These are phyloP conservation scores for Verticillium klebahnii DNA, from an alignment of 2,329 filamentous ascomycete genomes.

Conservation along the genomic window DNA sequence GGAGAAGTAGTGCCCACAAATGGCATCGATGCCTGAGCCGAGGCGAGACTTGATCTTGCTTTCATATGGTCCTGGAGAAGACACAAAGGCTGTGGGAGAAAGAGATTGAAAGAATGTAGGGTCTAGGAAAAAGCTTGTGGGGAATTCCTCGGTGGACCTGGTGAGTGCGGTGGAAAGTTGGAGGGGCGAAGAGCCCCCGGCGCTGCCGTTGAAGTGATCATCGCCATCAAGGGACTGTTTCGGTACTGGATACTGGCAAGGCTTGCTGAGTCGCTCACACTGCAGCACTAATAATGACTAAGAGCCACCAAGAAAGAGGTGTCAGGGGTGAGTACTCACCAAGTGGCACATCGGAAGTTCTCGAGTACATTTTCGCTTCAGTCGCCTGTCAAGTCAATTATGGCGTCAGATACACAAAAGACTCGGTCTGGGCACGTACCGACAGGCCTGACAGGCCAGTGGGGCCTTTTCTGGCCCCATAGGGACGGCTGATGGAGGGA, in stretches of 20 bases:
- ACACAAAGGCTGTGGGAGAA: not conserved
- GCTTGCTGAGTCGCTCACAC: slow-evolving; percentile 5
- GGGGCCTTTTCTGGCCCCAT: not conserved
- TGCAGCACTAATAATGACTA: not conserved
- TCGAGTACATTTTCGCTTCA: slow-evolving; percentile 14
- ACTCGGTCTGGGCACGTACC: not conserved
- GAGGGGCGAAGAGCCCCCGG: not conserved
- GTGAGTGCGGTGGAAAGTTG: not conserved
- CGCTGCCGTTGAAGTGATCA: not conserved
- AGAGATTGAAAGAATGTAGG: slow-evolving; percentile 6
- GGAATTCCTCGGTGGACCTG: slow-evolving; percentile 1
- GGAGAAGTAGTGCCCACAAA: slow-evolving; percentile 8
- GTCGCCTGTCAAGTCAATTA: slow-evolving; percentile 6
- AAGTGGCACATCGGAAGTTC: slow-evolving; percentile 14
- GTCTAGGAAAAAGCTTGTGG: slow-evolving; percentile 12
- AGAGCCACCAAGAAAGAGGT: not conserved
- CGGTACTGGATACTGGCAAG: slow-evolving; percentile 1
- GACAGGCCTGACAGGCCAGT: not conserved
- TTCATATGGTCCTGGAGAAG: not conserved
- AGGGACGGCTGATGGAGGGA: no score
- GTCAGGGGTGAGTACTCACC: slow-evolving; percentile 3
- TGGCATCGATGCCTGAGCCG: not conserved
- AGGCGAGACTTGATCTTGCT: not conserved
- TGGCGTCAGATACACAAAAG: not conserved
- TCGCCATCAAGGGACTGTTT: not conserved